phyloP scores from a whole-genome alignment of 768 basidiomycete genomes.

The Termitomyces sp. region DNA sequence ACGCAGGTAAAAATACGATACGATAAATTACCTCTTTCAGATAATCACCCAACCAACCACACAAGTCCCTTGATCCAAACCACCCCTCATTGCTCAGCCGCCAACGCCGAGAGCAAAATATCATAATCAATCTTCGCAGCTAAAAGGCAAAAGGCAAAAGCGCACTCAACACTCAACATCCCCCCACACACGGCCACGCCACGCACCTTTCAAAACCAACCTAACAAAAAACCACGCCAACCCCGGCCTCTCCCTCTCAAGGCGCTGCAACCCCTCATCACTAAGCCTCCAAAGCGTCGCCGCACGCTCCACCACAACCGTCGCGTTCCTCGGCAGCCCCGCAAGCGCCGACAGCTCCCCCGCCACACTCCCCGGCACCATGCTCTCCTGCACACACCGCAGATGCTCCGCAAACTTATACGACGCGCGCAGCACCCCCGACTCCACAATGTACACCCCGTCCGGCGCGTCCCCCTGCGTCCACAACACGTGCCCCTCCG shows the following conservation, averaged over 20 bases:
- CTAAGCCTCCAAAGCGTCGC: slow-evolving; percentile 81
- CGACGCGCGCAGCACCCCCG: slow-evolving; percentile 77
- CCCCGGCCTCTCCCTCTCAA: neutral
- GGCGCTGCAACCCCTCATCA: slow-evolving; percentile 12
- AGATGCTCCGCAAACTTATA: slow-evolving; percentile 74
- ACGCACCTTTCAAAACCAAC: slow-evolving; percentile 59
- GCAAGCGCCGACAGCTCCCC: slow-evolving; percentile 88
- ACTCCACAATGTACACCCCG: slow-evolving; percentile 85
- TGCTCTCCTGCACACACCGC: slow-evolving; percentile 73
- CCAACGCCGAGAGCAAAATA: slow-evolving; percentile 14
- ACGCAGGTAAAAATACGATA: no score
- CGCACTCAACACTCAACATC: no score
- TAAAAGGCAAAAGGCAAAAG: no score
- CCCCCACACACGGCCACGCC: neutral
- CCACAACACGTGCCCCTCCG: slow-evolving; percentile 66
- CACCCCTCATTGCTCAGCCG: neutral
- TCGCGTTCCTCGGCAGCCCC: slow-evolving; percentile 75
- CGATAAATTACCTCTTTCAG: no score
- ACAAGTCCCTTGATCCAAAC: no score
- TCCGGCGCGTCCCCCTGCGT: slow-evolving; percentile 68
- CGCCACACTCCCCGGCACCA: slow-evolving; percentile 84
- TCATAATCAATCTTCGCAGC: slow-evolving; percentile 15
- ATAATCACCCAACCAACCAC: no score
- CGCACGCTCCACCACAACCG: slow-evolving; percentile 73
- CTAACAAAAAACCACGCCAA: slow-evolving; percentile 50